A percentile compares a stretch with the other conserved stretches of the same genome.
Conservation (phyloP, 140 eudicot genomes). For the Eryngium alpinum region DNA sequence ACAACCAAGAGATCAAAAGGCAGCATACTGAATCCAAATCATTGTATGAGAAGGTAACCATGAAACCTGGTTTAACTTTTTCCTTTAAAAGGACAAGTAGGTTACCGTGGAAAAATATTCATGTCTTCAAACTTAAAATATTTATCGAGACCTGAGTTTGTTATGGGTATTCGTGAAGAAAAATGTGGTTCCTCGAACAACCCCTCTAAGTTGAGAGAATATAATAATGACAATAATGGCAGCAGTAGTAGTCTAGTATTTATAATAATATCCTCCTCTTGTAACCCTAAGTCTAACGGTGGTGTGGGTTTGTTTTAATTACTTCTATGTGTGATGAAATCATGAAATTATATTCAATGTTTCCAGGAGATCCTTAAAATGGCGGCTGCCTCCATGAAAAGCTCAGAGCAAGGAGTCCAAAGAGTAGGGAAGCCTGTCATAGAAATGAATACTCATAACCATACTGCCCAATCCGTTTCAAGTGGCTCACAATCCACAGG, state of each 20-base stretch:
- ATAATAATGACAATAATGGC: neutral
- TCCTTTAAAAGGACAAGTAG: neutral
- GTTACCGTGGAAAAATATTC: no score
- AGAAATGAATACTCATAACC: constrained; percentile 20
- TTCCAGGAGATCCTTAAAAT: constrained; percentile 59
- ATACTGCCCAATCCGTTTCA: constrained; percentile 31
- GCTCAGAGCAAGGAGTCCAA: constrained; percentile 34
- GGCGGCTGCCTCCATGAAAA: constrained; percentile 46
- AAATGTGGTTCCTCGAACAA: no score
- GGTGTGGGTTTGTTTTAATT: neutral
- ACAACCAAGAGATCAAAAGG: constrained; percentile 81
- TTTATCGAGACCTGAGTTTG: neutral
- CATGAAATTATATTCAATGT: neutral
- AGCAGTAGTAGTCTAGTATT: neutral
- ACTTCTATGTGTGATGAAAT: neutral
- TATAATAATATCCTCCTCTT: neutral
- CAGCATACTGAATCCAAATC: constrained; percentile 75
- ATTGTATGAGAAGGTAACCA: constrained; percentile 62
- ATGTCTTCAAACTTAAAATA: neutral
- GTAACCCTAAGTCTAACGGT: neutral
- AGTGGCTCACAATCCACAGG: constrained; percentile 35
- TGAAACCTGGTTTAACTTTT: neutral
- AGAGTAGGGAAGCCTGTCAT: constrained; percentile 32
- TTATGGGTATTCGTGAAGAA: neutral
- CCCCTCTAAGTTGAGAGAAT: no score